phyloP scores from a whole-genome alignment of 2,329 filamentous ascomycete species.

The Westerdykella ornata region DNA sequence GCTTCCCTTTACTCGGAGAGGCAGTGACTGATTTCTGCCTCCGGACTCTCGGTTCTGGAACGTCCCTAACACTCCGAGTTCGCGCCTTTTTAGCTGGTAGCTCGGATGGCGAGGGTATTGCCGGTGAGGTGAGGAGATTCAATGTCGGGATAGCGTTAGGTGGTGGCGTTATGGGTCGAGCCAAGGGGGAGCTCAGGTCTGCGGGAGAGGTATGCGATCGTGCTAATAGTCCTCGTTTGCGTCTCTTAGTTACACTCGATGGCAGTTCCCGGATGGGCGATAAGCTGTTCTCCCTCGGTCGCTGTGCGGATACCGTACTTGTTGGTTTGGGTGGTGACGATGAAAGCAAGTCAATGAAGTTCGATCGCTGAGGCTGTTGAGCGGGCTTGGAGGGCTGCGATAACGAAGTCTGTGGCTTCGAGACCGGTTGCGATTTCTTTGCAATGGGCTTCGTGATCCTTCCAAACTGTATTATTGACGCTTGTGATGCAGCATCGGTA shows the following conservation, averaged over 20 bases:
- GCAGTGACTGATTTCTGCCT: slow-evolving; percentile 13
- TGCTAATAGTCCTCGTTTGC: slow-evolving; percentile 27
- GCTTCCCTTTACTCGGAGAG: slow-evolving; percentile 17
- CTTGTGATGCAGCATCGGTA: slow-evolving; percentile 14
- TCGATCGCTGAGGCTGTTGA: slow-evolving; percentile 3
- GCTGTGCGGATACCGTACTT: slow-evolving; percentile 1
- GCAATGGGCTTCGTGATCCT: slow-evolving; percentile 34
- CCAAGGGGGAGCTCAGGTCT: slow-evolving; percentile 5
- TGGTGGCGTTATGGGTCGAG: slow-evolving; percentile 16
- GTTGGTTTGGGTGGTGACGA: slow-evolving; percentile 19
- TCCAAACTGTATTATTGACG: slow-evolving; percentile 25
- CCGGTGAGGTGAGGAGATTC: slow-evolving; percentile 22
- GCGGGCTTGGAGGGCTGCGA: neutral
- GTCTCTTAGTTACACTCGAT: slow-evolving; percentile 26
- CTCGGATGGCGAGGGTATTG: slow-evolving; percentile 19
- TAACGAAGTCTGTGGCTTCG: slow-evolving; percentile 15
- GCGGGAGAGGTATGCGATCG: slow-evolving; percentile 29
- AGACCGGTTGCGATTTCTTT: slow-evolving; percentile 12
- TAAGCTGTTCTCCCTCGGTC: slow-evolving; percentile 11
- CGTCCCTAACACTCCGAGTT: slow-evolving; percentile 7
- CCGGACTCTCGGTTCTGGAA: slow-evolving; percentile 2
- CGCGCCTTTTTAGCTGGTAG: slow-evolving; percentile 21
- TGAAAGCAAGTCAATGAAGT: slow-evolving; percentile 25
- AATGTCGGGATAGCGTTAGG: slow-evolving; percentile 21
- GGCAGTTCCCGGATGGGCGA: slow-evolving; percentile 21